Conservation (phyloP, 192 early-diverging fungal genomes). For the Diversispora epigaea region DNA sequence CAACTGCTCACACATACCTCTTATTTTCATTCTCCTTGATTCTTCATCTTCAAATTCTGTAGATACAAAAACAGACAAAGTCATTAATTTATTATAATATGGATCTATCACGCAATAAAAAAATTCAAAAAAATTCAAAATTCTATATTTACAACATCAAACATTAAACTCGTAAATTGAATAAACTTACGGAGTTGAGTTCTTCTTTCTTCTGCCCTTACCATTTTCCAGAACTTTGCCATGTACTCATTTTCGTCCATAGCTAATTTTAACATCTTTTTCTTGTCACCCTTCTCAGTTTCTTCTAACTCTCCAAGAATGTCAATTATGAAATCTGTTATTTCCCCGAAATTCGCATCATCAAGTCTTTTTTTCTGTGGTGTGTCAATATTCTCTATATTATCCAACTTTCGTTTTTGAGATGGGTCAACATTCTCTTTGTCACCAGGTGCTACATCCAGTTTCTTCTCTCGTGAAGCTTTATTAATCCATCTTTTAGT, state of each 20-base stretch:
- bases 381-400: neutral
- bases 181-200: conserved; percentile 4
- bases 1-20: neutral
- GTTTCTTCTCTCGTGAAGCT: conserved; percentile 5
- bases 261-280: conserved; percentile 10
- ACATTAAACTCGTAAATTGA: conserved; percentile 11
- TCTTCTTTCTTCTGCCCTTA: neutral
- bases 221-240: neutral
- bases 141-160: conserved; percentile 12
- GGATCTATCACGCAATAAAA: neutral
- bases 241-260: neutral
- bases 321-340: neutral
- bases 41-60: neutral
- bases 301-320: conserved; percentile 12
- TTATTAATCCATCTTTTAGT: conserved; percentile 23
- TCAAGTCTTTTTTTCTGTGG: neutral
- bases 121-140: too few species aligned
- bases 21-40: conserved; percentile 2
- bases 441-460: neutral
- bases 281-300: neutral
- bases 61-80: neutral
- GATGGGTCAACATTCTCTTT: conserved; percentile 5
- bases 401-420: neutral
- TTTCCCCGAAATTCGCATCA: conserved; percentile 2
- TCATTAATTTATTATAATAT: neutral